Conservation (phyloP, 768 basidiomycete genomes). For the Leccinum obscurum region DNA sequence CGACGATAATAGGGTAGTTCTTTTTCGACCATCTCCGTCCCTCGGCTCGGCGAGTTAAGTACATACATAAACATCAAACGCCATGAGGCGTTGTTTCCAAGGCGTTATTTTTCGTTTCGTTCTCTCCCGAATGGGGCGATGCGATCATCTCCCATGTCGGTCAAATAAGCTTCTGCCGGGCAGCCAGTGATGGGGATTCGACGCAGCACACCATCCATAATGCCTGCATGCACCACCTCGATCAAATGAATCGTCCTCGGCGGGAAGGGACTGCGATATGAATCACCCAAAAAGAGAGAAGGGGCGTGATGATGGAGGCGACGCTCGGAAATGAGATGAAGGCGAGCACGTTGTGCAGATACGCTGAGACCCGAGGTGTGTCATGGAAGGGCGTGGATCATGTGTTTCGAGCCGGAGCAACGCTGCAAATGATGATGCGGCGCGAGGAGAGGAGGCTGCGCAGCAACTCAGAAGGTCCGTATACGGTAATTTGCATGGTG, state of each 20-base stretch:
- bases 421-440: slow-evolving; percentile 21
- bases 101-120: not conserved
- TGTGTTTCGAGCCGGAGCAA: slow-evolving; percentile 30
- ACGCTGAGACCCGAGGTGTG: slow-evolving; percentile 10
- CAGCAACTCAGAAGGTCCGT: slow-evolving; percentile 10
- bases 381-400: slow-evolving; percentile 19
- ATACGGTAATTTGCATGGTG: slow-evolving; percentile 12
- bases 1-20: slow-evolving; percentile 1
- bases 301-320: slow-evolving; percentile 10
- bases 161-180: slow-evolving; percentile 3
- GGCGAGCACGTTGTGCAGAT: slow-evolving; percentile 12
- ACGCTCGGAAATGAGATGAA: slow-evolving; percentile 26
- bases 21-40: slow-evolving; percentile 13
- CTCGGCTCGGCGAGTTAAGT: slow-evolving; percentile 7
- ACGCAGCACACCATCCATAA: not conserved
- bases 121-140: slow-evolving; percentile 5
- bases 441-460: slow-evolving; percentile 21
- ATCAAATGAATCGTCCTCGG: not conserved
- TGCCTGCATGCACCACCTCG: not conserved
- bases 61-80: not conserved
- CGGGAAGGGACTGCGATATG: not conserved
- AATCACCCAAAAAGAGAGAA: not conserved
- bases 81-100: slow-evolving; percentile 8
- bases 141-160: slow-evolving; percentile 7
- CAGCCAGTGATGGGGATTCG: not conserved